phyloP scores from a whole-genome alignment of 345 rosid species.

The Camelina sativa region DNA sequence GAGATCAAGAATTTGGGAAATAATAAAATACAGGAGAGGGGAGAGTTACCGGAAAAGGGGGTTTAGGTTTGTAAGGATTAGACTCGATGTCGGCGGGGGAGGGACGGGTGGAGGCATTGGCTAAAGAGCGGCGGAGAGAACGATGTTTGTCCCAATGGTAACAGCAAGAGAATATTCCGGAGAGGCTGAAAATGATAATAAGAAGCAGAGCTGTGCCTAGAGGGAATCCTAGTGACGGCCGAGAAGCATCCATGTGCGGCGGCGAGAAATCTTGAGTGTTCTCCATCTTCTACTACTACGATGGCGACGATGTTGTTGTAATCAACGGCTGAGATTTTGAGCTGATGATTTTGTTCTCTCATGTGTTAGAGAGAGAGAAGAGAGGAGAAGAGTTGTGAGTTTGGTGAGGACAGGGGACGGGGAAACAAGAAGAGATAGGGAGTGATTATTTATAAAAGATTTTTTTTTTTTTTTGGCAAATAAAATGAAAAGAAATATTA shows the following conservation, averaged over 20 bases:
- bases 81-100: slow-evolving; percentile 56
- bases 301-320: slow-evolving; percentile 1
- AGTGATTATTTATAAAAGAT: slow-evolving; percentile 45
- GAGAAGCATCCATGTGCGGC: slow-evolving; percentile 73
- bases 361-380: slow-evolving; percentile 28
- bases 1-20: not conserved
- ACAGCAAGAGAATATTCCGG: slow-evolving; percentile 97
- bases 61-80: slow-evolving; percentile 56
- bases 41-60: slow-evolving; percentile 50
- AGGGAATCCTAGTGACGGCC: slow-evolving; percentile 94
- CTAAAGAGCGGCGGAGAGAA: slow-evolving; percentile 72
- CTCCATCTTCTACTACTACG: slow-evolving; percentile 54
- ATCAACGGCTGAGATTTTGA: slow-evolving; percentile 50
- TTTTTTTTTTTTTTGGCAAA: not conserved
- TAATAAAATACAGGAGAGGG: not conserved
- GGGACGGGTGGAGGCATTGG: slow-evolving; percentile 48
- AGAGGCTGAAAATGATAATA: slow-evolving; percentile 79
- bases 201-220: slow-evolving; percentile 92
- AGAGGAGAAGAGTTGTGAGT: not conserved
- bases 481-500: not conserved
- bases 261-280: slow-evolving; percentile 67
- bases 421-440: slow-evolving; percentile 3
- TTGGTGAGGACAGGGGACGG: slow-evolving; percentile 31
- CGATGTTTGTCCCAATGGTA: slow-evolving; percentile 98
- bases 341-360: slow-evolving; percentile 32